Conservation (phyloP, 495 filamentous ascomycete species). For the Aspergillus funiculosus region DNA sequence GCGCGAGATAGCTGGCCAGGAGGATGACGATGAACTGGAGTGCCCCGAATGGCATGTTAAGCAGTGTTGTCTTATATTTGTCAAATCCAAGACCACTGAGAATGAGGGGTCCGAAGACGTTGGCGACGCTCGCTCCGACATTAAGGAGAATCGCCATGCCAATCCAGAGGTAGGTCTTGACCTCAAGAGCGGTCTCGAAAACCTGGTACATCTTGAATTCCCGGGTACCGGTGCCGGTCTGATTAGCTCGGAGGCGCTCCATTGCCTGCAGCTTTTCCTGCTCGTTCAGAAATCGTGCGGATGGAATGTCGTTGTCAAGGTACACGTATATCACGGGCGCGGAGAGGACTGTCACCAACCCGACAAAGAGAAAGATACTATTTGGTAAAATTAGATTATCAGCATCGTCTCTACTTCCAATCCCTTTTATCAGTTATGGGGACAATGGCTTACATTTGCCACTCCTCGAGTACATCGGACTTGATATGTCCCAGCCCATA, state of each 20-base stretch:
- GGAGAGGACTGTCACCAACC: conserved; percentile 43
- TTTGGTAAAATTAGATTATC: neutral
- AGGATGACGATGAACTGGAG: conserved; percentile 43
- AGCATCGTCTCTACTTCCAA: neutral
- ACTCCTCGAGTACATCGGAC: conserved; percentile 46
- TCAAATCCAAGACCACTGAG: conserved; percentile 53
- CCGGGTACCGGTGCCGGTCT: conserved; percentile 49
- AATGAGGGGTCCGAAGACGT: conserved; percentile 56
- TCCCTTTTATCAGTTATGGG: neutral
- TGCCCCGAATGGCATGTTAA: conserved; percentile 48
- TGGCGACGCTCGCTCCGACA: conserved; percentile 55
- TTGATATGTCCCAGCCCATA: conserved; percentile 52
- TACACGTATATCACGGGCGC: conserved; percentile 40
- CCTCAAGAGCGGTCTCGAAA: conserved; percentile 41
- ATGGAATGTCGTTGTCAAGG: conserved; percentile 43
- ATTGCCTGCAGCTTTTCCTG: conserved; percentile 54
- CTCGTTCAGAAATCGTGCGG: conserved; percentile 56
- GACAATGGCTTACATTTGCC: conserved; percentile 51
- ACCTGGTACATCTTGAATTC: conserved; percentile 46
- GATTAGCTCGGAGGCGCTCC: conserved; percentile 57
- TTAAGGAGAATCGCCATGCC: conserved; percentile 54
- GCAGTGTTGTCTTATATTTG: conserved; percentile 46
- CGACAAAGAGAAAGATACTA: conserved; percentile 44
- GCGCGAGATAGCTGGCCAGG: conserved; percentile 40
- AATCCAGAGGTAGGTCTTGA: conserved; percentile 46